phyloP scores from a whole-genome alignment of 2,329 filamentous ascomycete species.

The Tolypocladium paradoxum region DNA sequence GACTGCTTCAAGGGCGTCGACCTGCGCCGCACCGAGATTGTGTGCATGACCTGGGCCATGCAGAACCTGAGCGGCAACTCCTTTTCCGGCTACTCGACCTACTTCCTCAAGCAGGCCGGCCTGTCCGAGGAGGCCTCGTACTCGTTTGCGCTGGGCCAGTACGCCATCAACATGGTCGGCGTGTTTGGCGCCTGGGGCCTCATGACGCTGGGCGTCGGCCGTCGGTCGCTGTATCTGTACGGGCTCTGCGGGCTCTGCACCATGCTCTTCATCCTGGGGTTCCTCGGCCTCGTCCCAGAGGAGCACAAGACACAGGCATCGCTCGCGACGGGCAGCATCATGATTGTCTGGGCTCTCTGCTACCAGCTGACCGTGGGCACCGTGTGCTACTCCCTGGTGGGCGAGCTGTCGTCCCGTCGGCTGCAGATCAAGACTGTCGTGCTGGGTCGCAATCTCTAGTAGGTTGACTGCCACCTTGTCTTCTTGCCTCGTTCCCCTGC shows the following conservation, averaged over 20 bases:
- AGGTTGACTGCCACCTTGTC: constrained; percentile 17
- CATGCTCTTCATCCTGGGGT: constrained; percentile 77
- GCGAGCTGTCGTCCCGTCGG: constrained; percentile 71
- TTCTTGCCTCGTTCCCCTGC: neutral
- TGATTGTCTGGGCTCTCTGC: constrained; percentile 71
- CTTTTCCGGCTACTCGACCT: constrained; percentile 56
- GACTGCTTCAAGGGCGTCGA: constrained; percentile 80
- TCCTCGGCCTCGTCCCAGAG: constrained; percentile 63
- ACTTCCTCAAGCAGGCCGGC: constrained; percentile 51
- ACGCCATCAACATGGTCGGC: constrained; percentile 66
- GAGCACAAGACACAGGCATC: constrained; percentile 48
- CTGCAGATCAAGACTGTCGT: constrained; percentile 89
- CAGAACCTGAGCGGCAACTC: constrained; percentile 54
- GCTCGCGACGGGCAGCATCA: constrained; percentile 73
- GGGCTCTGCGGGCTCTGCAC: constrained; percentile 61
- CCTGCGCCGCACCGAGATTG: constrained; percentile 63
- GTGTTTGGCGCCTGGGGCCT: constrained; percentile 75
- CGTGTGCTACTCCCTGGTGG: constrained; percentile 80
- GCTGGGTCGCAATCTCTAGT: constrained; percentile 68
- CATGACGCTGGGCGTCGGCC: constrained; percentile 65
- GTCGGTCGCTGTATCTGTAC: constrained; percentile 64
- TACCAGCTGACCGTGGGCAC: constrained; percentile 86
- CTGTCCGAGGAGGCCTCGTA: constrained; percentile 41
- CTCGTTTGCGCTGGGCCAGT: constrained; percentile 52
- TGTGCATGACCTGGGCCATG: constrained; percentile 53